phyloP scores from a whole-genome alignment of 2,329 filamentous ascomycete species.

The Colletotrichum lini region DNA sequence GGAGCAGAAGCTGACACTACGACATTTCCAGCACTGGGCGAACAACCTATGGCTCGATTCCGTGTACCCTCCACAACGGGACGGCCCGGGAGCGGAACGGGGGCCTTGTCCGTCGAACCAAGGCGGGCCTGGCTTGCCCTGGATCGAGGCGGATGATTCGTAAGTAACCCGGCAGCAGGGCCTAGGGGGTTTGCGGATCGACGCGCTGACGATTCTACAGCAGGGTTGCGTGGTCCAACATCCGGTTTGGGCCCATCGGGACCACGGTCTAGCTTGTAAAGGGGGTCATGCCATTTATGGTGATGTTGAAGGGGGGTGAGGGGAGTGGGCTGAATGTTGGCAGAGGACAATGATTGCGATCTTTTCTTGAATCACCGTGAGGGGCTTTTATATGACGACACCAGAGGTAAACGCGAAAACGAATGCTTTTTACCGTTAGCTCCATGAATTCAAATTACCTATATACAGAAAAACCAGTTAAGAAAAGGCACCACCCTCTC shows the following conservation, averaged over 20 bases:
- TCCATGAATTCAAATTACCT: too few relatives aligned
- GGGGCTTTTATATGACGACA: background rate
- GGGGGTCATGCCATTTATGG: background rate
- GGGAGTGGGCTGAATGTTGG: too few relatives aligned
- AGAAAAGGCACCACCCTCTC: background rate
- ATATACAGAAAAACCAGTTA: too few relatives aligned
- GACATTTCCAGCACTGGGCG: slow-evolving; percentile 14
- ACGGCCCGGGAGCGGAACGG: slow-evolving; percentile 9
- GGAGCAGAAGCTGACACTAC: background rate
- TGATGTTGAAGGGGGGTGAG: too few relatives aligned
- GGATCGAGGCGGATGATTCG: background rate
- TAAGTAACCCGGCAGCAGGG: background rate
- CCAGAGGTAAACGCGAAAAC: too few relatives aligned
- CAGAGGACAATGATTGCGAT: too few relatives aligned
- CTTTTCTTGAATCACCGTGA: background rate
- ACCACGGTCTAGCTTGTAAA: slow-evolving; percentile 50
- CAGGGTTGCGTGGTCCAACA: slow-evolving; percentile 63
- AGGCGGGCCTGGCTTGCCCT: too few relatives aligned
- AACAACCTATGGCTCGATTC: slow-evolving; percentile 36
- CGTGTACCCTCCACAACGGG: background rate
- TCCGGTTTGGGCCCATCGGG: slow-evolving; percentile 62
- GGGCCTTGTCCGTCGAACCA: slow-evolving; percentile 6
- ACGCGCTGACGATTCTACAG: slow-evolving; percentile 41
- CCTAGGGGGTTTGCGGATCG: background rate
- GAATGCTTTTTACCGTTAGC: too few relatives aligned